Evolutionary conservation across 2,329 filamentous ascomycete genomes (phyloP).

Genomic region (Hawksworthiomyces lignivorus): DNA sequence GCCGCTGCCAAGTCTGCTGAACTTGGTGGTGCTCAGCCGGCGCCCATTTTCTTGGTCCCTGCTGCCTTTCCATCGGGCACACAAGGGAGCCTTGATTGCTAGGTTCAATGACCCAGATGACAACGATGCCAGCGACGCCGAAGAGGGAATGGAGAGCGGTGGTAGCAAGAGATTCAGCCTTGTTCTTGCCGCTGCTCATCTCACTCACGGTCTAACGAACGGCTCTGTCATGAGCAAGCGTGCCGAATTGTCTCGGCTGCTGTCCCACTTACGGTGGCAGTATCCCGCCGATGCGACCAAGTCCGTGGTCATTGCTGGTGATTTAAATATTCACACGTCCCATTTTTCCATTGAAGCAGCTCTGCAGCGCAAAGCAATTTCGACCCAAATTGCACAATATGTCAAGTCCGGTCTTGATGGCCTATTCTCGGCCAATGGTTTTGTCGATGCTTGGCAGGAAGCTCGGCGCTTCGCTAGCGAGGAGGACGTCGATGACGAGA

Average conservation of each 20-base stretch:
- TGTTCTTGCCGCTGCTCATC: constrained; percentile 50
- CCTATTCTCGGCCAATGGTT: constrained; percentile 34
- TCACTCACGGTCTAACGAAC: constrained; percentile 54
- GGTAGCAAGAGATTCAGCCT: constrained; percentile 28
- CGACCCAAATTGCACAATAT: constrained; percentile 34
- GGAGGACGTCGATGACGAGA: constrained; percentile 22
- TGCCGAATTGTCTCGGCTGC: constrained; percentile 44
- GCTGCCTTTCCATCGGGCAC: constrained; percentile 44
- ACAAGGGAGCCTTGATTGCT: constrained; percentile 51
- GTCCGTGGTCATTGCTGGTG: constrained; percentile 52
- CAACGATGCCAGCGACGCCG: background rate
- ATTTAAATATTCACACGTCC: constrained; percentile 59
- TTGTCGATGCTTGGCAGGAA: constrained; percentile 46
- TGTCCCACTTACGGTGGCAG: constrained; percentile 33
- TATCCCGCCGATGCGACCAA: constrained; percentile 28
- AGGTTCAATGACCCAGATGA: constrained; percentile 21
- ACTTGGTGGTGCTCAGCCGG: constrained; percentile 52
- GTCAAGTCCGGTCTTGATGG: constrained; percentile 37
- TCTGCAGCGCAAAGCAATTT: constrained; percentile 44
- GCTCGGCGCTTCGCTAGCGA: constrained; percentile 30
- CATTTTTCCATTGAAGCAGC: constrained; percentile 46
- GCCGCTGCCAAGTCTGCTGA: constrained; percentile 52
- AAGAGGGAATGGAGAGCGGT: constrained; percentile 2
- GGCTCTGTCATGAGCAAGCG: constrained; percentile 49
- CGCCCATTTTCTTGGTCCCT: constrained; percentile 48